phyloP scores from a whole-genome alignment of 345 rosid genomes.

The Physaria fendleri region DNA sequence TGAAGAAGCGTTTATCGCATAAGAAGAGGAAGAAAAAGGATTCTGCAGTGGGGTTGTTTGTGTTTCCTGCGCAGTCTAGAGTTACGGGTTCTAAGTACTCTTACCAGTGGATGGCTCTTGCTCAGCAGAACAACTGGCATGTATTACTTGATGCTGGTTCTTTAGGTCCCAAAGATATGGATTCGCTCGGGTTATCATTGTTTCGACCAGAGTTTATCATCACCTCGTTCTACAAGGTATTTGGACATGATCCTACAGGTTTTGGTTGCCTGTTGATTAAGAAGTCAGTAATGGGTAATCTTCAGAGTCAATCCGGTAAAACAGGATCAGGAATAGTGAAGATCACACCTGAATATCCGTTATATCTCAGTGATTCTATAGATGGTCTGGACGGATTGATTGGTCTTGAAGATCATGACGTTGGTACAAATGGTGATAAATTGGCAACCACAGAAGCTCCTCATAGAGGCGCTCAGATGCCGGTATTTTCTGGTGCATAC shows the following conservation, averaged over 20 bases:
- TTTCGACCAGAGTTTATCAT: slow-evolving; percentile 84
- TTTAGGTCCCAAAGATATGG: slow-evolving; percentile 88
- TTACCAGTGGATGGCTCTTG: slow-evolving; percentile 85
- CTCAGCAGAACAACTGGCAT: slow-evolving; percentile 85
- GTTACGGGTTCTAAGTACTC: slow-evolving; percentile 83
- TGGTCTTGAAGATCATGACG: slow-evolving; percentile 40
- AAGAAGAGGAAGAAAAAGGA: slow-evolving; percentile 71
- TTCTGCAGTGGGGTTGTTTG: slow-evolving; percentile 64
- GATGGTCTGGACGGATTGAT: slow-evolving; percentile 57
- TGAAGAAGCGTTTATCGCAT: slow-evolving; percentile 55
- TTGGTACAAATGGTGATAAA: slow-evolving; percentile 35
- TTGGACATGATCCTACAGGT: slow-evolving; percentile 77
- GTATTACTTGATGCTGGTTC: slow-evolving; percentile 79
- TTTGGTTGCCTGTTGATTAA: slow-evolving; percentile 84
- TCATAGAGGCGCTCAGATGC: slow-evolving; percentile 45
- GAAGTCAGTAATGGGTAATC: slow-evolving; percentile 72
- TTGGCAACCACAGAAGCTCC: slow-evolving; percentile 16
- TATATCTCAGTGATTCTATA: slow-evolving; percentile 65
- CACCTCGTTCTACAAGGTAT: slow-evolving; percentile 69
- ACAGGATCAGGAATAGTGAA: slow-evolving; percentile 75
- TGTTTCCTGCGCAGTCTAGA: slow-evolving; percentile 82
- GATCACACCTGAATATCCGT: slow-evolving; percentile 62
- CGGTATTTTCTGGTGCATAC: slow-evolving; percentile 76
- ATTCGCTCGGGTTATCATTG: slow-evolving; percentile 73
- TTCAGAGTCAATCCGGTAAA: slow-evolving; percentile 55